Evolutionary conservation across 1,284 basidiomycete genomes (phyloP).

Genomic region (Malassezia vespertilionis): DNA sequence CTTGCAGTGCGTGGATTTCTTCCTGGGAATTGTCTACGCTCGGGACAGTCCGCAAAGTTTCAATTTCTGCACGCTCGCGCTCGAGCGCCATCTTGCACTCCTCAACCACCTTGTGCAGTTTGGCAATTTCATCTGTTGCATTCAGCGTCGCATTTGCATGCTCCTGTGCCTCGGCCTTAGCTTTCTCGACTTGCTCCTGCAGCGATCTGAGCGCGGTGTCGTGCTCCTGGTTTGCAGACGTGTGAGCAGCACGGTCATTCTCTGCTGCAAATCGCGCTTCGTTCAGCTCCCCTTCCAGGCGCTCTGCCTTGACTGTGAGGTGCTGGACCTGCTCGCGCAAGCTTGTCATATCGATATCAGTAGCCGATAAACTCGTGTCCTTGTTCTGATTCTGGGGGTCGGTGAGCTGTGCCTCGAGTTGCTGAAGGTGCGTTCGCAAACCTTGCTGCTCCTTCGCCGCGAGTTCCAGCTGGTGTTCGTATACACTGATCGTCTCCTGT

Average conservation of each 20-base stretch:
- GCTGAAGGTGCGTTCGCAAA: constrained; percentile 15
- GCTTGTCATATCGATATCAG: constrained; percentile 84
- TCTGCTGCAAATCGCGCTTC: constrained; percentile 52
- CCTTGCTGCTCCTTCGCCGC: constrained; percentile 18
- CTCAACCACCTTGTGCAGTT: constrained; percentile 67
- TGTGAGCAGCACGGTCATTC: background rate
- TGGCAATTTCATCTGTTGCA: background rate
- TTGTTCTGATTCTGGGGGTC: constrained; percentile 23
- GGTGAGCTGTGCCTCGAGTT: constrained; percentile 16
- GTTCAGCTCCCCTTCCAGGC: constrained; percentile 73
- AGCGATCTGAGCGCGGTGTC: constrained; percentile 63
- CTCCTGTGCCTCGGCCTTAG: constrained; percentile 48
- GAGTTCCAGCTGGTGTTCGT: constrained; percentile 22
- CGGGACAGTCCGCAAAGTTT: constrained; percentile 57
- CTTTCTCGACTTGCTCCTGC: constrained; percentile 56
- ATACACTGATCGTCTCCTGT: constrained; percentile 53
- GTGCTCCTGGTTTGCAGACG: background rate
- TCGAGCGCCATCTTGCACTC: constrained; percentile 82
- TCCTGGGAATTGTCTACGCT: constrained; percentile 15
- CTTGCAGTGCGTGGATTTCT: no score
- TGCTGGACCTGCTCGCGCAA: constrained; percentile 76
- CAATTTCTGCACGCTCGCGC: constrained; percentile 80
- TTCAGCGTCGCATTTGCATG: constrained; percentile 52
- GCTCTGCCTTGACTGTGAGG: constrained; percentile 63
- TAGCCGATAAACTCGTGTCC: constrained; percentile 55